Evolutionary conservation across 2,329 filamentous ascomycete genomes (phyloP), one percentile per base, ranked within the genome.

Genomic region (Claviceps sp.): DNA sequence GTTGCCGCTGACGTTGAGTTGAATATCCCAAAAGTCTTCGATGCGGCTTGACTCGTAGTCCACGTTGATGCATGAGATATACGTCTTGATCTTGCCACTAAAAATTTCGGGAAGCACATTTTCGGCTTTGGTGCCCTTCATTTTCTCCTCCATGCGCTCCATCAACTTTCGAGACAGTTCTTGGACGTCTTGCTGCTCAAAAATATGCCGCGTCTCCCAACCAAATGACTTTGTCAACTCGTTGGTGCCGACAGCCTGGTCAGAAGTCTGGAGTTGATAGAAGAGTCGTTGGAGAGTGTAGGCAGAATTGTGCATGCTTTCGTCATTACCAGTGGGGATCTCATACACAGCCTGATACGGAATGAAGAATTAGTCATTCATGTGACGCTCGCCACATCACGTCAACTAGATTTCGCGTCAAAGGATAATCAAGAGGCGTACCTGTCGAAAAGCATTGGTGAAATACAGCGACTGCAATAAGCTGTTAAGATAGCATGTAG

Each of bases 11-110:
- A 98, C 94, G 59, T 97, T 98, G 59, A 98, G 79, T 66, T 98
- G 93, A 54, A 98, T 88, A 65, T 98, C 93, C 93, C 93, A 98
- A 66, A 96, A 98, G 60, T 98, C 94, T 67, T 98, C 93, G 58
- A 93, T 81, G 55, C 91, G 81, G 55, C 90, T 95, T 22, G 89
- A 96, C 71, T 97, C 91, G 71, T 95, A 98, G 61, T 95, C 84
- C 55, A 98, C 94, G 66, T 98, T 93, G 66, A 98, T 96, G 71
- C 94, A 98, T 22, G 88, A 94, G 57, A 98, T 94, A 68, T 97
- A 98, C 0, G 93, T 98, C 72, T 97, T 97, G 68, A 94, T 90
- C 70, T 97, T 97, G 52, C 93, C 94, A 53, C 93, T 90, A 62
- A 98, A 97, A 73, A 98, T 85, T 55, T 86, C 82, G 1, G 90